Base-by-base conservation (phyloP, 352 stramenopile genomes). In the Globisporangium heterothallicum region DNA sequence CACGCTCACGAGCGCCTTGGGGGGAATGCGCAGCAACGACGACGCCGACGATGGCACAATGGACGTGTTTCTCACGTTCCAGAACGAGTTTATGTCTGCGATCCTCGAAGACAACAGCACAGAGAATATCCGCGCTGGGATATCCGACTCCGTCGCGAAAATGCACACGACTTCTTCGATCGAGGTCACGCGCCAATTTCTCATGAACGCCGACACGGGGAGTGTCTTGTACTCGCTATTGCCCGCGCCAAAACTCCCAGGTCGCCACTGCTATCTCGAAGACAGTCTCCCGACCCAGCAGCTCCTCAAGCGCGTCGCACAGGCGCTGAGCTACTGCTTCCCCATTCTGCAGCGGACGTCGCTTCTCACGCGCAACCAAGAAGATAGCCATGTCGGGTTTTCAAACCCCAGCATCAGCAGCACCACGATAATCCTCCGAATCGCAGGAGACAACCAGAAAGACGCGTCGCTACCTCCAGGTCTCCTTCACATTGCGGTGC, bases 1-100 rank as follows among this genome's bases (percentile, higher is more conserved):
- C 55, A 84, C 72, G 18, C 59, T 86, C 22, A 59, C 70, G 8
- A 76, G 35, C 6, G 75, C 72, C 19, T 49, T 86, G 12, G 42
- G 43, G 9, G 49, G 63, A 4, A 34, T 13, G 36, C 9, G 14
- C 6, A 6, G 8, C 16, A 22, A 18, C 25, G 30, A n/a, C 1
- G 19, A 27, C 26, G 18, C 3, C 3, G 34, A 3, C 0, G 47
- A 58, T 34, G 47, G 44, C 4, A 80, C 74, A 4, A 49, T 70
- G 32, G 64, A 75, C 16, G 53, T 58, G 25, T 86, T 86, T 42
- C 25, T 70, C 5, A 26, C 26, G 7, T 86, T 86, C 44, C 68
- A 81, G 24, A 58, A 42, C 52, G 49, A 42, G 2, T 68, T 78
- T 24, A 64, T 83, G 3, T 41, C 49, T 22, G 42, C 54, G 0